Conservation (phyloP, 2,329 filamentous ascomycete species). For the Fusarium agapanthi region DNA sequence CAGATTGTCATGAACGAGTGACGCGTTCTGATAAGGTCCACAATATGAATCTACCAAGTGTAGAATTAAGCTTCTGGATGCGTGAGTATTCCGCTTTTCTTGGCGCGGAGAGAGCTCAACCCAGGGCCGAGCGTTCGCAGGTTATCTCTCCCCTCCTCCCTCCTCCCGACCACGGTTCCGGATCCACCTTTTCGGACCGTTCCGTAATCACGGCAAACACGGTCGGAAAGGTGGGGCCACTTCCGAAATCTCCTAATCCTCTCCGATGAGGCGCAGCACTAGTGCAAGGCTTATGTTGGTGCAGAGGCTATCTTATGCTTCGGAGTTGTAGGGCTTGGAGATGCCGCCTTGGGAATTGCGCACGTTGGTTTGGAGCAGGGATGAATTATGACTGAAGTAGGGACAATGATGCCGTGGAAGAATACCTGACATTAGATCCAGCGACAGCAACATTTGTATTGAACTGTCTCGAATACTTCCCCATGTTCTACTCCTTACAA, state of each 20-base stretch:
- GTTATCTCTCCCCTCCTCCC: not conserved
- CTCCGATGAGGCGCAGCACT: not conserved
- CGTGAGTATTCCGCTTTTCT: not conserved
- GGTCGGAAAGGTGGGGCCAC: not conserved
- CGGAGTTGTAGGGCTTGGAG: not conserved
- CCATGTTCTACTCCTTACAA: too few species aligned
- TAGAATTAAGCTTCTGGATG: not conserved
- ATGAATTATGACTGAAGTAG: not conserved
- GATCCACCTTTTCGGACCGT: not conserved
- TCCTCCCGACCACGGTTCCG: not conserved
- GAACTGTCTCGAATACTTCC: not conserved
- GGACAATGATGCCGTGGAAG: not conserved
- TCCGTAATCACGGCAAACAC: not conserved
- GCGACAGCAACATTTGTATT: not conserved
- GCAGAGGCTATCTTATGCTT: too few species aligned
- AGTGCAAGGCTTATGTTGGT: not conserved
- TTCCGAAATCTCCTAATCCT: not conserved
- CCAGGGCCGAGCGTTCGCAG: not conserved
- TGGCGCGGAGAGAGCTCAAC: not conserved
- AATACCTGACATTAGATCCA: not conserved
- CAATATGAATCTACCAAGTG: not conserved
- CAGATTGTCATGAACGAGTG: not conserved
- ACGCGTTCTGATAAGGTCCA: not conserved
- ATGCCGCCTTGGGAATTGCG: not conserved
- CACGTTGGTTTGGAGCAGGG: not conserved